Conservation (phyloP, 495 filamentous ascomycete genomes). For the Podospora tetraspora region DNA sequence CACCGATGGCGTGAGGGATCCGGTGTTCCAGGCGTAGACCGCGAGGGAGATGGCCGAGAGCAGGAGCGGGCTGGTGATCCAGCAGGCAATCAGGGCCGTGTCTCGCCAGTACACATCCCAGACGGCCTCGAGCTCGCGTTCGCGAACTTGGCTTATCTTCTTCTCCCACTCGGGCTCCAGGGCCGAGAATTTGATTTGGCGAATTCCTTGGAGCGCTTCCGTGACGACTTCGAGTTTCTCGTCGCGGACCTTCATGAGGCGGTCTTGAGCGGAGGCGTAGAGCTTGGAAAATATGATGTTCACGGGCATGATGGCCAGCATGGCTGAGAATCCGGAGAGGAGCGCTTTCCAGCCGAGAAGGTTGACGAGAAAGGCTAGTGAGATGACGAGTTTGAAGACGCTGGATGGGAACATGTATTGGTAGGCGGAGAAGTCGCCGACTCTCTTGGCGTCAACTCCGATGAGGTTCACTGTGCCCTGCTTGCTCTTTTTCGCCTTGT, state of each 20-base stretch:
- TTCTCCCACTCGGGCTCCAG: slow-evolving; percentile 74
- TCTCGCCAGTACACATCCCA: slow-evolving; percentile 63
- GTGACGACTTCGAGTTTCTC: slow-evolving; percentile 72
- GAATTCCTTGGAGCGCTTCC: slow-evolving; percentile 75
- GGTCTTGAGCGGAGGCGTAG: slow-evolving; percentile 61
- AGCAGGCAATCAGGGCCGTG: slow-evolving; percentile 53
- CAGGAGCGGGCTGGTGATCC: slow-evolving; percentile 70
- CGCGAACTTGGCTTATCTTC: slow-evolving; percentile 61
- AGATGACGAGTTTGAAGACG: slow-evolving; percentile 58
- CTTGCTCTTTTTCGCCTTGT: slow-evolving; percentile 51
- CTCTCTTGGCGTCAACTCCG: slow-evolving; percentile 68
- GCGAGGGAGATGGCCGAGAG: slow-evolving; percentile 67
- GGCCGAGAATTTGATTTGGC: slow-evolving; percentile 85
- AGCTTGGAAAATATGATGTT: slow-evolving; percentile 65
- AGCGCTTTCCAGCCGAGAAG: slow-evolving; percentile 72
- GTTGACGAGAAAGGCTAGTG: slow-evolving; percentile 57
- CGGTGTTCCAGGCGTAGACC: slow-evolving; percentile 59
- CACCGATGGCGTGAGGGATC: slow-evolving; percentile 61
- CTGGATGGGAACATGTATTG: slow-evolving; percentile 59
- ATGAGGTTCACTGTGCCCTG: slow-evolving; percentile 78
- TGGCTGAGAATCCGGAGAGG: slow-evolving; percentile 60
- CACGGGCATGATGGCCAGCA: slow-evolving; percentile 59
- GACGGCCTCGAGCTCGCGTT: slow-evolving; percentile 58
- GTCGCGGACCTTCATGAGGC: slow-evolving; percentile 75
- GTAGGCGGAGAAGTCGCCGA: slow-evolving; percentile 64